Evolutionary conservation across 2,329 filamentous ascomycete species (phyloP), one percentile per base, ranked within the genome.

Genomic region (Ascochyta clinopodiicola): DNA sequence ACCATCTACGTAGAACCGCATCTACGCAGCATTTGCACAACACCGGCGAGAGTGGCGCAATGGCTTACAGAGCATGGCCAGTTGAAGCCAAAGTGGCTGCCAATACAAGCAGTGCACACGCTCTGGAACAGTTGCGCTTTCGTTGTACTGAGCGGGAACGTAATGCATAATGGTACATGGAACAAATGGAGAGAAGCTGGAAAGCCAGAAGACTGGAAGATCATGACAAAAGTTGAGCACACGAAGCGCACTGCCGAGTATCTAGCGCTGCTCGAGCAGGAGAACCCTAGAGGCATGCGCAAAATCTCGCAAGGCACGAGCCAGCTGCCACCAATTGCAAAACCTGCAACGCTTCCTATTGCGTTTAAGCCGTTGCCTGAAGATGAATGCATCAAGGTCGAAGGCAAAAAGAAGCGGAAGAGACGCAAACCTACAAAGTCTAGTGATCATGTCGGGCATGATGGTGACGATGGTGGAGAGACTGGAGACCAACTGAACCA

Each of bases 1-100:
- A 74, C 72, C 17, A 70, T 75, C 36, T 75, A 75, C 37, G 68
- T 75, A 25, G 73, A 75, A 44, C 71, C 73, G n/a, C 72, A 74
- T 48, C 42, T 66, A 8, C 67, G 66, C 25, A 64, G 64, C 31
- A 57, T 74, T 7, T 72, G 67, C 44, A 66, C 69, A 36, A 69
- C 62, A 29, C 71, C 70, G 1, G 70, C 70, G 2, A 69, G 59
- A 39, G 60, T 75, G 2, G 66, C 71, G 27, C 57, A 70, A 19
- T 73, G 67, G 67, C 59, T 75, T n/a, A 55, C 64, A 35, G 48
- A 67, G 31, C 61, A 73, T 39, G 71, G 70, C 10, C 50, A 66
- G 13, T 17, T 74, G 21, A 63, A 61, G 37, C 44, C 62, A 7
- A 74, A 74, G 47, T 74, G 69, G 71, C 54, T 74, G 17, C 73